Evolutionary conservation across 148 eudicot genomes (phyloP).

Genomic region (Rhododendron griersonianum): DNA sequence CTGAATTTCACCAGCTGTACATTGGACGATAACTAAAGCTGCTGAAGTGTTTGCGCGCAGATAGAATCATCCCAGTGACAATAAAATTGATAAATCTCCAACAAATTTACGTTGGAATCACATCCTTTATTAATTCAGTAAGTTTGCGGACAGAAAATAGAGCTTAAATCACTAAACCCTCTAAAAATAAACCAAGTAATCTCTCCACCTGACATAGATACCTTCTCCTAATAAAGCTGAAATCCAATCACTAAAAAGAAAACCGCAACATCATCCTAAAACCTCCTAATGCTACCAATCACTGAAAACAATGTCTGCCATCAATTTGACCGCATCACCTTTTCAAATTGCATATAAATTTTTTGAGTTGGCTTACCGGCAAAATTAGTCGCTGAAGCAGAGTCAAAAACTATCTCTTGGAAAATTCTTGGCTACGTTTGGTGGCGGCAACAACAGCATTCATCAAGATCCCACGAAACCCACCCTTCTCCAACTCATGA

Average conservation of each 20-base stretch:
- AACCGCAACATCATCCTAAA: not conserved
- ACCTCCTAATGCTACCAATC: not conserved
- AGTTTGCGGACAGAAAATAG: not conserved
- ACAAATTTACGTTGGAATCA: not conserved
- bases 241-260: not conserved
- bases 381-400: not conserved
- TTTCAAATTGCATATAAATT: not conserved
- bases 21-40: not conserved
- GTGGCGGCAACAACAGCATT: slow-evolving; percentile 95
- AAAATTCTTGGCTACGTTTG: slow-evolving; percentile 63
- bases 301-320: not conserved
- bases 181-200: not conserved
- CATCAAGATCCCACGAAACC: slow-evolving; percentile 83
- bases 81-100: not conserved
- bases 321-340: not conserved
- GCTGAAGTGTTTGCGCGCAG: not conserved
- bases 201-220: not conserved
- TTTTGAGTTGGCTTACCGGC: not conserved
- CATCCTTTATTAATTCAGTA: not conserved
- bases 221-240: not conserved
- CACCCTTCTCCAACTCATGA: slow-evolving; percentile 87
- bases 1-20: not conserved
- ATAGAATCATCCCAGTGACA: not conserved
- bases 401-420: slow-evolving; percentile 28
- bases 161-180: not conserved